Evolutionary conservation across 2,329 filamentous ascomycete species (phyloP).

Genomic region (Dissoconium aciculare): DNA sequence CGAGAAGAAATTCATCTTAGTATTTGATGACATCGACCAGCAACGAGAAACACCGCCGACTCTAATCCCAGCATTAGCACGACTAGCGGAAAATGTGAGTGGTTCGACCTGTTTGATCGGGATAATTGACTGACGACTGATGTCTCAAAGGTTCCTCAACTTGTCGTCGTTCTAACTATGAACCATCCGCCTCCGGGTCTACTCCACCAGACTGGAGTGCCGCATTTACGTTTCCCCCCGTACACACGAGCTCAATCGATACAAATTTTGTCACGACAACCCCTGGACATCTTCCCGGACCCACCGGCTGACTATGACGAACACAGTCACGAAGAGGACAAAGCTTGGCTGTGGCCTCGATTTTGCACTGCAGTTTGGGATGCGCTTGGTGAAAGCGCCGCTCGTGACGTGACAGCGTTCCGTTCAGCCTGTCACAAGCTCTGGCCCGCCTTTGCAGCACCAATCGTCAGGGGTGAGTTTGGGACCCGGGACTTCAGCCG

Average conservation of each 20-base stretch:
- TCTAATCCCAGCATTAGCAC: conserved; percentile 63
- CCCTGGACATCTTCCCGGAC: conserved; percentile 33
- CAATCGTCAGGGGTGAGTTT: conserved; percentile 59
- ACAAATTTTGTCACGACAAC: conserved; percentile 51
- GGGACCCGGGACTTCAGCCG: conserved; percentile 69
- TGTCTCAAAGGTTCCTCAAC: conserved; percentile 51
- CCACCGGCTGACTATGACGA: conserved; percentile 26
- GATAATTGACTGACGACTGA: not conserved
- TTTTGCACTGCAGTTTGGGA: conserved; percentile 81
- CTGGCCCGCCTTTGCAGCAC: conserved; percentile 73
- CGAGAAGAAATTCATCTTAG: conserved; percentile 54
- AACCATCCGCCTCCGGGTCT: conserved; percentile 54
- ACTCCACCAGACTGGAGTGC: conserved; percentile 53
- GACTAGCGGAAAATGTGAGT: conserved; percentile 67
- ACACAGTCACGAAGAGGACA: conserved; percentile 40
- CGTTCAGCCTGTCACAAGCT: conserved; percentile 54
- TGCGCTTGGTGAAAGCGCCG: conserved; percentile 63
- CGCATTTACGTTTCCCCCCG: conserved; percentile 68
- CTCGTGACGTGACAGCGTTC: conserved; percentile 63
- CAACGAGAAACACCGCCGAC: conserved; percentile 69
- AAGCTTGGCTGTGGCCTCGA: conserved; percentile 58
- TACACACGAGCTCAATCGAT: conserved; percentile 73
- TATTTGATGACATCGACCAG: conserved; percentile 75
- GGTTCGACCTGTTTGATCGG: not conserved
- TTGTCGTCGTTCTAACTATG: conserved; percentile 64